These are phyloP conservation scores for Papiliotrema laurentii DNA, from an alignment of 1,284 basidiomycete genomes.

Conservation along the genomic window DNA sequence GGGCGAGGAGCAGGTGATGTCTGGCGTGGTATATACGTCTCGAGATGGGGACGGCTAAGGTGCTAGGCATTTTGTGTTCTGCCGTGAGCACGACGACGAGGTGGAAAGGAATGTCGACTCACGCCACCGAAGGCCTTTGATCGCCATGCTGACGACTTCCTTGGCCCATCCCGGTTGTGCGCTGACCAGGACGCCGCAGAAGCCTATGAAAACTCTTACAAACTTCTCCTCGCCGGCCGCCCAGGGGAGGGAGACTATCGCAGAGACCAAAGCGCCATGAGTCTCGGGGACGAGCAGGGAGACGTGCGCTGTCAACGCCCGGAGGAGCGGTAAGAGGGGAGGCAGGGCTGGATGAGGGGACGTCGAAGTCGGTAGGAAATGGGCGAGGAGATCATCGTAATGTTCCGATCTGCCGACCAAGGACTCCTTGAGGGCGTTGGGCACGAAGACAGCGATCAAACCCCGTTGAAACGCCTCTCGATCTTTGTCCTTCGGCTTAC, in stretches of 20 bases:
- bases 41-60: conserved; percentile 53
- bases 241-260: conserved; percentile 87
- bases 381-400: conserved; percentile 55
- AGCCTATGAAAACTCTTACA: conserved; percentile 78
- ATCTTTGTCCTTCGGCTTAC: conserved; percentile 21
- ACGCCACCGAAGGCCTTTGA: conserved; percentile 86
- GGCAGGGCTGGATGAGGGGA: conserved; percentile 32
- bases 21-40: conserved; percentile 80
- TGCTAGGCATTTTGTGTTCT: conserved; percentile 21
- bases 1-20: conserved; percentile 75
- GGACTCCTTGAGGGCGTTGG: conserved; percentile 41
- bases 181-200: conserved; percentile 86
- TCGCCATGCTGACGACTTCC: conserved; percentile 72
- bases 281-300: conserved; percentile 47
- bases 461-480: conserved; percentile 43
- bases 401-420: conserved; percentile 45
- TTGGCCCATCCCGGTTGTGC: conserved; percentile 91
- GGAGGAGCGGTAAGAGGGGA: conserved; percentile 52
- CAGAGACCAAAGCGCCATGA: conserved; percentile 80
- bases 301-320: conserved; percentile 67
- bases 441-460: conserved; percentile 46
- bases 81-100: conserved; percentile 2
- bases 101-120: conserved; percentile 41
- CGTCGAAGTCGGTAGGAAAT: conserved; percentile 49
- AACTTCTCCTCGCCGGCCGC: conserved; percentile 71